These are phyloP conservation scores for Porodaedalea pini DNA, from an alignment of 1,284 basidiomycete species.

Conservation along the genomic window DNA sequence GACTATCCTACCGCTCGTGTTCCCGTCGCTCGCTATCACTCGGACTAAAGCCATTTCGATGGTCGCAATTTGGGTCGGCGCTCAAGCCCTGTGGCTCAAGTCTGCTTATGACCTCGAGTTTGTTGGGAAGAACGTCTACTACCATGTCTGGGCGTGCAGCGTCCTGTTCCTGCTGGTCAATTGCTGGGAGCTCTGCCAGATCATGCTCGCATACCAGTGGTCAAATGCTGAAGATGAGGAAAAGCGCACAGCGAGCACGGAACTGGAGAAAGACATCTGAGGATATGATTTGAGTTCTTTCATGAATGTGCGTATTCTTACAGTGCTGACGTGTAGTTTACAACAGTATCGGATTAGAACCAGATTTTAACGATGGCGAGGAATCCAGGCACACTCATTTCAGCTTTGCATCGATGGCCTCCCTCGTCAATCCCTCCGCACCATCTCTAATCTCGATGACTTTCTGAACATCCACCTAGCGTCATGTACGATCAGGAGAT, in stretches of 20 bases:
- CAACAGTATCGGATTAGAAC: neutral
- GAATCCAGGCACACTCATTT: neutral
- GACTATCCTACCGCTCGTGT: constrained; percentile 81
- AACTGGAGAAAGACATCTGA: neutral
- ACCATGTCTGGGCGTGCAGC: constrained; percentile 75
- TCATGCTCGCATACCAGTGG: constrained; percentile 52
- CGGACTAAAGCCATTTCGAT: constrained; percentile 40
- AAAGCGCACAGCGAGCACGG: neutral
- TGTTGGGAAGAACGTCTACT: constrained; percentile 68
- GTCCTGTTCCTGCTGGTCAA: constrained; percentile 72
- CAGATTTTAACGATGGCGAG: constrained; percentile 22
- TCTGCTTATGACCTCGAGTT: constrained; percentile 91
- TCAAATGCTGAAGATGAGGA: neutral
- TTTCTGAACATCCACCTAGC: constrained; percentile 66
- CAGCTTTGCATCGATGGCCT: constrained; percentile 62
- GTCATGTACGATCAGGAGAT: neutral
- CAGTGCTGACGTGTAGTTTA: constrained; percentile 8
- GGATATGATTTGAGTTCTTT: neutral
- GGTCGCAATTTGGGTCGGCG: constrained; percentile 67
- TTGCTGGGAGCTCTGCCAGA: constrained; percentile 66
- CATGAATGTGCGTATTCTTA: constrained; percentile 3
- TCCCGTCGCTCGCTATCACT: constrained; percentile 61
- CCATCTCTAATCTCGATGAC: constrained; percentile 81
- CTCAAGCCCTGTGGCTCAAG: constrained; percentile 82
- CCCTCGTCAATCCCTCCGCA: constrained; percentile 73